phyloP scores from a whole-genome alignment of 1,284 basidiomycete genomes.

The Ustilago loliicola region DNA sequence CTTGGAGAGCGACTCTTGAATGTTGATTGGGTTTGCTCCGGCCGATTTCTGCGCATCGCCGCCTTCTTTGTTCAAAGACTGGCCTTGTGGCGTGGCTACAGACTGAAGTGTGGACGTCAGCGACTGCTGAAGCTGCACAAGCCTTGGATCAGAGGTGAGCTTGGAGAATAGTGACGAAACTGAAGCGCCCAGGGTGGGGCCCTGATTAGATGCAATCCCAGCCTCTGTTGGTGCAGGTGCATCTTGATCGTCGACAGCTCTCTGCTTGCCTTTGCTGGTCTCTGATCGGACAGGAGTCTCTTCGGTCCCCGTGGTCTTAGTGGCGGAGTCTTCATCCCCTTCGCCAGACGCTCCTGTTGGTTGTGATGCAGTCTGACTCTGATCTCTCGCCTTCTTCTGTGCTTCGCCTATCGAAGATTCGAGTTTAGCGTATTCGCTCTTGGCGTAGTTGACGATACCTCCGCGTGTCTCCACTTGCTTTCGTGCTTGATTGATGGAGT shows the following conservation, averaged over 20 bases:
- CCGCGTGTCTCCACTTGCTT: conserved; percentile 60
- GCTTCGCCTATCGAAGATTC: conserved; percentile 61
- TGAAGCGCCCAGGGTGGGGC: conserved; percentile 36
- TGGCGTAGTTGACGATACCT: conserved; percentile 58
- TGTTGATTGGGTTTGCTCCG: conserved; percentile 24
- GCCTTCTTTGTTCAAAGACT: conserved; percentile 9
- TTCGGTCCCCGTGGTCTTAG: not conserved
- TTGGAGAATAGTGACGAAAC: conserved; percentile 47
- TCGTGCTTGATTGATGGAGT: conserved; percentile 49
- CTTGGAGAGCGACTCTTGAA: conserved; percentile 52
- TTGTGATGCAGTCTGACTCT: conserved; percentile 25
- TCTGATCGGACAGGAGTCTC: conserved; percentile 14
- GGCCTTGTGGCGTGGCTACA: conserved; percentile 16
- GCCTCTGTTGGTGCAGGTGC: not conserved
- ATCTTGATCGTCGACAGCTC: conserved; percentile 26
- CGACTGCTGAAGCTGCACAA: conserved; percentile 46
- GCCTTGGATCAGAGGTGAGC: conserved; percentile 41
- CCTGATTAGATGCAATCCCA: conserved; percentile 1
- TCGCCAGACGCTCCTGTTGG: not conserved
- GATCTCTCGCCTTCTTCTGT: conserved; percentile 55
- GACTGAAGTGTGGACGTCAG: conserved; percentile 38
- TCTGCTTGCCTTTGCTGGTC: conserved; percentile 47
- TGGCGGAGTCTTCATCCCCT: not conserved
- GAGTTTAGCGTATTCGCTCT: conserved; percentile 52
- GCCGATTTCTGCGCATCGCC: not conserved